These are phyloP conservation scores for Madurella fahalii DNA, from an alignment of 2,329 filamentous ascomycete genomes.

Conservation along the genomic window DNA sequence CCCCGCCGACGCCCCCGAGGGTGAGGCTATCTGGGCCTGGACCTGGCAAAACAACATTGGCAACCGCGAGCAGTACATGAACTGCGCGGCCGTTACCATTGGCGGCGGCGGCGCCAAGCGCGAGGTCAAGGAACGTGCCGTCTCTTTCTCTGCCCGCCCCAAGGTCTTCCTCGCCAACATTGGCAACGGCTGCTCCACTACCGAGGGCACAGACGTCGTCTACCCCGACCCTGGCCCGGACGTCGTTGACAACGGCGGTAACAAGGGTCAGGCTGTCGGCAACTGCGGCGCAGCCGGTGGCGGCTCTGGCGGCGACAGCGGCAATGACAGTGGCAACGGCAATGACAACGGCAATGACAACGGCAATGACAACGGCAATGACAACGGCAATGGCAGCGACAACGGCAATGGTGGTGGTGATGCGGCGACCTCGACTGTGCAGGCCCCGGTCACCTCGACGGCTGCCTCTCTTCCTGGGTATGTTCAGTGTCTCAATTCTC, in stretches of 20 bases:
- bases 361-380: background rate
- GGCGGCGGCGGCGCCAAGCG: conserved; percentile 33
- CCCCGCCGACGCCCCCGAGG: conserved; percentile 56
- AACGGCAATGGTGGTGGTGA: too few relatives aligned
- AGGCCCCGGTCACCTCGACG: too few relatives aligned
- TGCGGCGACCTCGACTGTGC: too few relatives aligned
- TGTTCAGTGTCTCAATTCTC: conserved; percentile 1
- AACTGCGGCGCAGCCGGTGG: conserved; percentile 30
- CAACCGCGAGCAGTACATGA: conserved; percentile 85
- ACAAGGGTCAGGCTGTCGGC: conserved; percentile 9
- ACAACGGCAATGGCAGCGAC: too few relatives aligned
- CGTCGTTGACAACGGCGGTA: conserved; percentile 10
- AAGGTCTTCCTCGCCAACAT: conserved; percentile 70
- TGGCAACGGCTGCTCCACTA: conserved; percentile 52
- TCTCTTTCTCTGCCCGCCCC: conserved; percentile 55
- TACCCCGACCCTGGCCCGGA: conserved; percentile 57
- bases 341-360: background rate
- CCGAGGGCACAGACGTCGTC: conserved; percentile 51
- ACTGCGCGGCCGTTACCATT: conserved; percentile 70
- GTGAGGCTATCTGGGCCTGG: conserved; percentile 68
- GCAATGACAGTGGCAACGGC: conserved; percentile 22
- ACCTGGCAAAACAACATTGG: conserved; percentile 73
- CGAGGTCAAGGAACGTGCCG: conserved; percentile 29
- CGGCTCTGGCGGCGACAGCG: conserved; percentile 20
- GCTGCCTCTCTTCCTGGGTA: conserved; percentile 17